phyloP scores from a whole-genome alignment of 108 stramenopile genomes.

The Aurantiochytrium sp. region DNA sequence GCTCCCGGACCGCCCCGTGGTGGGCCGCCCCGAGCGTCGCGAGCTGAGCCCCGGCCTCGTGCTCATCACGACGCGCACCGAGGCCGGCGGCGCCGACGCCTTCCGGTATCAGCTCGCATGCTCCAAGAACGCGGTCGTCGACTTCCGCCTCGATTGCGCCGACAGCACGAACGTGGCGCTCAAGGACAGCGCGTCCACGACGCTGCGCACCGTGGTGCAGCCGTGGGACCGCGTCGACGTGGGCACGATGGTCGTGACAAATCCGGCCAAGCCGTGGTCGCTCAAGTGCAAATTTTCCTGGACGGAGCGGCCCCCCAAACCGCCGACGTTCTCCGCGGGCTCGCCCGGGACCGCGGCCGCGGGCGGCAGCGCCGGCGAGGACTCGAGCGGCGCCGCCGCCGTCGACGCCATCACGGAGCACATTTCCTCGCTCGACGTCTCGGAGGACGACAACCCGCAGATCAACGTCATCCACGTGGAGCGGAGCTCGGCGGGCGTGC shows the following conservation, averaged over 20 bases:
- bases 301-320: conserved; percentile 14
- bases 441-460: neutral
- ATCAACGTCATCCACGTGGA: neutral
- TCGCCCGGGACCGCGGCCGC: neutral
- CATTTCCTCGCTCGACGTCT: neutral
- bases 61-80: neutral
- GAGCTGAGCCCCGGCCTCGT: conserved; percentile 6
- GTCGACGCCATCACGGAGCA: neutral
- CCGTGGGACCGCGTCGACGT: conserved; percentile 25
- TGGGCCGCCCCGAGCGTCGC: neutral
- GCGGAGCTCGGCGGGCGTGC: neutral
- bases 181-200: neutral
- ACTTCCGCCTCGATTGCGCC: neutral
- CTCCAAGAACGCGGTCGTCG: neutral
- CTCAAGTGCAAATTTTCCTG: conserved; percentile 28
- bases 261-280: neutral
- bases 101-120: neutral
- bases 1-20: neutral
- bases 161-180: neutral
- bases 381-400: neutral
- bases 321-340: neutral
- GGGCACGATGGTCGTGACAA: neutral
- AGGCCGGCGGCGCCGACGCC: neutral
- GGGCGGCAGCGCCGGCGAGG: neutral
- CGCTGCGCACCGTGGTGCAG: conserved; percentile 2